These are phyloP conservation scores for Pyricularia sp. DNA, from an alignment of 2,329 filamentous ascomycete genomes.

Conservation along the genomic window DNA sequence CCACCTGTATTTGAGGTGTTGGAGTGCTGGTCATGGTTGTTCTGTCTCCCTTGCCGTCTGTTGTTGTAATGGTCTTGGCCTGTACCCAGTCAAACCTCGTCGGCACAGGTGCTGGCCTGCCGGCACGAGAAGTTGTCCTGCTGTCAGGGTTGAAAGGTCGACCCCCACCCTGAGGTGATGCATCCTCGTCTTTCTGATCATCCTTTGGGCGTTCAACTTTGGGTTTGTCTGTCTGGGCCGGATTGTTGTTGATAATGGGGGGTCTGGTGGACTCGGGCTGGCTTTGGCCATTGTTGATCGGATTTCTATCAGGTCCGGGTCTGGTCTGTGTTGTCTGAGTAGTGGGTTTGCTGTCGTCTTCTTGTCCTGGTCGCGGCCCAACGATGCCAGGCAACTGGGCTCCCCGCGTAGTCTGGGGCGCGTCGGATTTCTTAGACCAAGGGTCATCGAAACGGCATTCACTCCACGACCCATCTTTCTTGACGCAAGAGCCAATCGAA, in stretches of 20 bases:
- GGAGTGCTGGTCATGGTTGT: conserved; percentile 51
- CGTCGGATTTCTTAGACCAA: background rate
- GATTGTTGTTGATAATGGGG: background rate
- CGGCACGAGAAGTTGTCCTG: background rate
- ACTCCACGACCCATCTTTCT: background rate
- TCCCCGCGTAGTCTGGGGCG: background rate
- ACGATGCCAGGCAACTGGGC: background rate
- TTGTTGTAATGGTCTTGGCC: conserved; percentile 47
- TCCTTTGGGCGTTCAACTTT: background rate
- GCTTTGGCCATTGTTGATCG: background rate
- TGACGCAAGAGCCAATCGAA: background rate
- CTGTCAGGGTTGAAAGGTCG: background rate
- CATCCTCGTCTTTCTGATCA: background rate
- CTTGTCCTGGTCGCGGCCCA: background rate
- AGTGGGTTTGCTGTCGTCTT: background rate
- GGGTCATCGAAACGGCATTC: background rate
- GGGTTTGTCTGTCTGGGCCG: background rate
- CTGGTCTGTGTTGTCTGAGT: background rate
- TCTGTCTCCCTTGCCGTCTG: conserved; percentile 57
- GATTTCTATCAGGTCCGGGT: background rate
- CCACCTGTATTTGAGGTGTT: conserved; percentile 54
- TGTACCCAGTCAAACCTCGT: background rate
- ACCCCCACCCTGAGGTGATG: background rate
- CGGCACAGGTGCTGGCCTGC: background rate
- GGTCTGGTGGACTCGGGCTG: background rate